These are phyloP conservation scores for Cytidiella melzeri DNA, from an alignment of 768 basidiomycete genomes.

Conservation along the genomic window DNA sequence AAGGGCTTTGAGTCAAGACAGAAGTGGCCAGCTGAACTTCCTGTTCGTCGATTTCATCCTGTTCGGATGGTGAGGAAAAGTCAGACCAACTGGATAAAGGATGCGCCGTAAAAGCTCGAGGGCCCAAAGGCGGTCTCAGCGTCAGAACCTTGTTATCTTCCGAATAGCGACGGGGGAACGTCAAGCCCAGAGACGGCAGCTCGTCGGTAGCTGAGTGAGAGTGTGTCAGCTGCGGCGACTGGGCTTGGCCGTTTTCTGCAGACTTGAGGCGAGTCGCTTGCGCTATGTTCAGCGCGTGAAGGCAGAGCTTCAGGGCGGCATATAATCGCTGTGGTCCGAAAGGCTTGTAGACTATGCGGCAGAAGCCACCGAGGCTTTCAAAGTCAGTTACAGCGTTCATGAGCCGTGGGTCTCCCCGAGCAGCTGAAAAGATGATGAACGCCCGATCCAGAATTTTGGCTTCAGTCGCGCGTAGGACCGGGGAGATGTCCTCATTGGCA, in stretches of 20 bases:
- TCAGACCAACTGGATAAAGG: constrained; percentile 32
- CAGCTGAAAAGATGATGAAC: constrained; percentile 70
- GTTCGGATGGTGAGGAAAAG: constrained; percentile 29
- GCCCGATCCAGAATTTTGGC: constrained; percentile 52
- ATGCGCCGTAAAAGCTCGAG: constrained; percentile 44
- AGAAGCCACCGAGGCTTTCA: constrained; percentile 80
- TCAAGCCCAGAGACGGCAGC: background rate
- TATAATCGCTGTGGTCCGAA: constrained; percentile 75
- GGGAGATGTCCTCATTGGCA: constrained; percentile 68
- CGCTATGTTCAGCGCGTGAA: constrained; percentile 50
- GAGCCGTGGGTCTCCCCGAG: constrained; percentile 57
- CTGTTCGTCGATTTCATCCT: constrained; percentile 25
- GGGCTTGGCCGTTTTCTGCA: constrained; percentile 6
- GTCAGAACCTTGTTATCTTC: constrained; percentile 11
- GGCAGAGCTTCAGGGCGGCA: constrained; percentile 54
- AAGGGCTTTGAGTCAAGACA: constrained; percentile 18
- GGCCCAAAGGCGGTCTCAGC: constrained; percentile 47
- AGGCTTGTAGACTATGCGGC: constrained; percentile 86
- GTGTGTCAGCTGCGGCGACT: background rate
- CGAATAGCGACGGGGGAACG: constrained; percentile 16
- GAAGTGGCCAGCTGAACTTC: constrained; percentile 12
- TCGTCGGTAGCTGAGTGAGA: constrained; percentile 6
- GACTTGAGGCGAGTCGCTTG: constrained; percentile 24
- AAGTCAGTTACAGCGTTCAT: constrained; percentile 63
- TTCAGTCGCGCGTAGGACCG: constrained; percentile 51